These are phyloP conservation scores for Aureobasidium musti DNA, from an alignment of 2,329 filamentous ascomycete species.

Conservation along the genomic window DNA sequence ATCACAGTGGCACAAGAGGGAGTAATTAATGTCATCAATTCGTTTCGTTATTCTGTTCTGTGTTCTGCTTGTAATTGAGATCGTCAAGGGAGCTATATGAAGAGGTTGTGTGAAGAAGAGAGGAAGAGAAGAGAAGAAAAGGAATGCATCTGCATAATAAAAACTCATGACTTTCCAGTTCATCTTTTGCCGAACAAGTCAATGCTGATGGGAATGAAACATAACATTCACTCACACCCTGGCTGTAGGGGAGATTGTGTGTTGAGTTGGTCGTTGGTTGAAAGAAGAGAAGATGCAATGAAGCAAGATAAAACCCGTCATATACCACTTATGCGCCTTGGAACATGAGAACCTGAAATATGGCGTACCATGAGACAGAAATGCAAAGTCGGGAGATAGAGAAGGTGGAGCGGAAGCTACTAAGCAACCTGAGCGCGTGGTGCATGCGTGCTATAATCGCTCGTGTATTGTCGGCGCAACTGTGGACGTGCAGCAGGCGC, in stretches of 20 bases:
- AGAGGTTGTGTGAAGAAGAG: not conserved
- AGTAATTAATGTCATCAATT: slow-evolving; percentile 10
- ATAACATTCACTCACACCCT: too few relatives aligned
- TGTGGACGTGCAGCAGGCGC: slow-evolving; percentile 2
- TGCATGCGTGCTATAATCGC: not conserved
- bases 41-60: slow-evolving; percentile 22
- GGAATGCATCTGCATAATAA: not conserved
- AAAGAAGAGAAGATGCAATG: not conserved
- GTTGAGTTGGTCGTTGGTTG: too few relatives aligned
- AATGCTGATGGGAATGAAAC: not conserved
- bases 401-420: not conserved
- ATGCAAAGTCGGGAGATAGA: not conserved
- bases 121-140: not conserved
- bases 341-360: not conserved
- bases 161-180: not conserved
- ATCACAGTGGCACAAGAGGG: not conserved
- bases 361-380: not conserved
- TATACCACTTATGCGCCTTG: slow-evolving; percentile 2
- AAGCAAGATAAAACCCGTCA: not conserved
- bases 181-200: not conserved
- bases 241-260: too few relatives aligned
- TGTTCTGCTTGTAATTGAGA: slow-evolving; percentile 6
- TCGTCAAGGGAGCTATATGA: slow-evolving; percentile 14
- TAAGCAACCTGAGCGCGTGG: not conserved
- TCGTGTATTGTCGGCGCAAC: slow-evolving; percentile 2